These are phyloP conservation scores for Ogataea siamensis DNA, from an alignment of 805 yeast genomes.

Conservation along the genomic window DNA sequence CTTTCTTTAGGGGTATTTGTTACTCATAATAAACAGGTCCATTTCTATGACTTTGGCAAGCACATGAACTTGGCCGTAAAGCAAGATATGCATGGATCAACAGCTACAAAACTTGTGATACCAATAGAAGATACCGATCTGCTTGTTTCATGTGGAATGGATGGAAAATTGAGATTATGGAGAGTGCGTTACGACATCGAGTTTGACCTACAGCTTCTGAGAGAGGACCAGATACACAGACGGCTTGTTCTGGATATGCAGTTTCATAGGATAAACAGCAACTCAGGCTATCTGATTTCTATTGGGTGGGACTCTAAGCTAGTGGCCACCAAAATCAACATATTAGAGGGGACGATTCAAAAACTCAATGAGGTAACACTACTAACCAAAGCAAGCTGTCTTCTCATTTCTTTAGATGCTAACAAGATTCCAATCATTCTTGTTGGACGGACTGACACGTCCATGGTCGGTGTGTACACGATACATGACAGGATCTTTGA, in stretches of 20 bases:
- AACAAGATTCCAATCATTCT: conserved; percentile 39
- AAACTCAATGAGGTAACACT: conserved; percentile 36
- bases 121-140: conserved; percentile 23
- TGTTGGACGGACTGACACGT: conserved; percentile 59
- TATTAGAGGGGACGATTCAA: conserved; percentile 12
- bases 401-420: conserved; percentile 35
- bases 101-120: conserved; percentile 22
- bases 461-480: conserved; percentile 49
- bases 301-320: conserved; percentile 59
- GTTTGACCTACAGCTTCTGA: conserved; percentile 8
- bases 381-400: conserved; percentile 50
- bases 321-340: conserved; percentile 34
- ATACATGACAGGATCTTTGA: conserved; percentile 33
- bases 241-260: conserved; percentile 30
- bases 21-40: conserved; percentile 28
- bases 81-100: conserved; percentile 18
- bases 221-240: conserved; percentile 29
- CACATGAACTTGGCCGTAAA: conserved; percentile 12
- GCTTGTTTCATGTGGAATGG: conserved; percentile 35
- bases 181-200: conserved; percentile 5
- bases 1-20: conserved; percentile 25
- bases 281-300: conserved; percentile 42
- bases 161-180: conserved; percentile 26
- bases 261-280: conserved; percentile 13
- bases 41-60: conserved; percentile 26